Evolutionary conservation across 176 grass and related monocot species (phyloP), one percentile per base, ranked within the genome.

Genomic region (Oryza glumipatula): DNA sequence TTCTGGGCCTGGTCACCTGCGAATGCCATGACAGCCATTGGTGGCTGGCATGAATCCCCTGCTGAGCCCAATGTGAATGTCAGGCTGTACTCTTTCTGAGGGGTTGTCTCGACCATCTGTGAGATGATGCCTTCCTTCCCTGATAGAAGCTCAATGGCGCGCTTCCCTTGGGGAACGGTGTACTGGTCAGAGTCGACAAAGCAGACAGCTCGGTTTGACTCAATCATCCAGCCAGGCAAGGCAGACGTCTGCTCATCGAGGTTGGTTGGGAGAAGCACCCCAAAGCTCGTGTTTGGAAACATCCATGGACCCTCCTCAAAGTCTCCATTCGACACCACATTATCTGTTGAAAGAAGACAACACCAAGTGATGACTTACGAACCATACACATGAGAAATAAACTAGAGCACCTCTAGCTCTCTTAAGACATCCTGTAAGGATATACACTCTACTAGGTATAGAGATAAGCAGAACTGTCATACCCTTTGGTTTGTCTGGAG

Each of bases 231-330:
- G 48, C 94, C 94, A 11, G 94, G 92, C 36, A 99, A 84, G 4
- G 97, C 77, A 19, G 97, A 94, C 41, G 89, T 96, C 77, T 92
- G 88, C 67, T 96, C 97, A 5, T 99, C 91, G 0, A 99, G 93
- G 79, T 99, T 96, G 52, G 97, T 96, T 6, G 97, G 97, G 38
- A 99, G 93, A 15, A 99, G 93, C 43, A 99, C 89, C 6, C 97
- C 97, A 49, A 99, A 94, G 75, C 88, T 94, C 4, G 91, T 94
- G 90, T 99, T 99, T 1, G 73, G 84, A 67, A 96, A 99, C 93
- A 99, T 86, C 97, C 97, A 99, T 13, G 97, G 97, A 38, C 97
- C 97, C 72, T 99, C 97, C 79, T 99, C 97, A 19, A 99, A 99
- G 86, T 99, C 94, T 13, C 97, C 91, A 65, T 99, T 99, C 45